A percentile compares a stretch with the other conserved stretches of the same genome.
Evolutionary conservation across 805 yeast species (phyloP).

Genomic region (Starmerella riodocensis): DNA sequence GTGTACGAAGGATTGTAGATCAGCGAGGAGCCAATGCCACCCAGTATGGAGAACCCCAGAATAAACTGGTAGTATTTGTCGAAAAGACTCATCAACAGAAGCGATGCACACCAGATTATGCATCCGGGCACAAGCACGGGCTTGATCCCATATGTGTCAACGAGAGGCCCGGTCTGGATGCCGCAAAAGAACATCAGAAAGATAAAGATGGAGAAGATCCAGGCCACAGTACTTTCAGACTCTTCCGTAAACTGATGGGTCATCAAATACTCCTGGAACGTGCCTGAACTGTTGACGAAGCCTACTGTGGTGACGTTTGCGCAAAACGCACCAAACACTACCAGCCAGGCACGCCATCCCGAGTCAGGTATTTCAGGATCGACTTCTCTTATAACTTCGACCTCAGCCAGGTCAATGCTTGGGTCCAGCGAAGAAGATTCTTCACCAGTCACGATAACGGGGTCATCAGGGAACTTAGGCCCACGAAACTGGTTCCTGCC

Average conservation of each 20-base stretch:
- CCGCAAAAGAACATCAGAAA: slow-evolving; percentile 34
- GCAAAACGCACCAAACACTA: slow-evolving; percentile 40
- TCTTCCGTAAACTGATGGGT: slow-evolving; percentile 28
- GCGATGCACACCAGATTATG: slow-evolving; percentile 34
- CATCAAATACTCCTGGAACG: slow-evolving; percentile 49
- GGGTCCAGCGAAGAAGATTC: too few relatives aligned
- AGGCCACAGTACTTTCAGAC: slow-evolving; percentile 41
- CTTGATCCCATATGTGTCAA: slow-evolving; percentile 45
- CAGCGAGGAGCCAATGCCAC: slow-evolving; percentile 34
- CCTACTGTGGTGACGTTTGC: slow-evolving; percentile 51
- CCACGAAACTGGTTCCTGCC: too few relatives aligned
- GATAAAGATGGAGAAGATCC: slow-evolving; percentile 43
- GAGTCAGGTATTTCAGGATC: slow-evolving; percentile 34
- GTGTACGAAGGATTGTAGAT: slow-evolving; percentile 42
- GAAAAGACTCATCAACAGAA: slow-evolving; percentile 41
- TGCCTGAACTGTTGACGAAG: slow-evolving; percentile 50
- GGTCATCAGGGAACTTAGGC: too few relatives aligned
- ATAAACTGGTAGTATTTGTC: slow-evolving; percentile 43
- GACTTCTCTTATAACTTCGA: background rate
- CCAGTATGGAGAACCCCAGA: slow-evolving; percentile 38
- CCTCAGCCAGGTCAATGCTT: too few relatives aligned
- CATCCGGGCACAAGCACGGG: slow-evolving; percentile 35
- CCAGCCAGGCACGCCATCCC: slow-evolving; percentile 41
- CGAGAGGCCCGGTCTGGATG: slow-evolving; percentile 37
- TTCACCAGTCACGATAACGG: too few relatives aligned